Evolutionary conservation across 2,329 filamentous ascomycete species (phyloP).

Genomic region (Byssochlamys sp.): DNA sequence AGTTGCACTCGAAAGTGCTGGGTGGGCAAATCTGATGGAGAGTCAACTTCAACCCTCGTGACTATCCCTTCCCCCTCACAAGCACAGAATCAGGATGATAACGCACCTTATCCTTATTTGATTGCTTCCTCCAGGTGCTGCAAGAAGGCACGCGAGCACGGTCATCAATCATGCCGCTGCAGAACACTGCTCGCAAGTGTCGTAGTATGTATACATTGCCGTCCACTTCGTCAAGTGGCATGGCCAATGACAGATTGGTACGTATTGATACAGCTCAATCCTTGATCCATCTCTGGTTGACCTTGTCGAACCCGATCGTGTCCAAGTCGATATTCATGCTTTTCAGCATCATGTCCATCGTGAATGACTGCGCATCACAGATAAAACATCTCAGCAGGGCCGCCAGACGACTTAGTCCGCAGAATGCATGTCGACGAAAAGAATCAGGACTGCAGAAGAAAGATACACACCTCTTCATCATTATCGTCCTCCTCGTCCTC

Average conservation of each 20-base stretch:
- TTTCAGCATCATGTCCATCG: slow-evolving; percentile 60
- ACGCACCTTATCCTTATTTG: background rate
- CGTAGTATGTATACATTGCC: background rate
- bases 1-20: background rate
- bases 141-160: background rate
- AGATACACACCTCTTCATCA: slow-evolving; percentile 21
- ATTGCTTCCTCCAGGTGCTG: background rate
- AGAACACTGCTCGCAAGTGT: background rate
- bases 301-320: slow-evolving; percentile 54
- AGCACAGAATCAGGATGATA: background rate
- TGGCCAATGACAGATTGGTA: background rate
- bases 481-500: slow-evolving; percentile 19
- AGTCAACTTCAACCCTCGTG: background rate
- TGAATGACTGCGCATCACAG: slow-evolving; percentile 45
- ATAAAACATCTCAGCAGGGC: background rate
- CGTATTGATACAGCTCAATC: slow-evolving; percentile 4
- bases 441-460: slow-evolving; percentile 6
- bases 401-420: background rate
- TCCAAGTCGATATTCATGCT: slow-evolving; percentile 54
- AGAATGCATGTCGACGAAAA: slow-evolving; percentile 4
- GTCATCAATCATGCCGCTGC: background rate
- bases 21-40: background rate
- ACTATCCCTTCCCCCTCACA: background rate
- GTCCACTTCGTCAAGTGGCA: background rate
- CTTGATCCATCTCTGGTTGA: slow-evolving; percentile 47